Conservation (phyloP, 176 grass and related monocot species). For the Elymus sibiricus region DNA sequence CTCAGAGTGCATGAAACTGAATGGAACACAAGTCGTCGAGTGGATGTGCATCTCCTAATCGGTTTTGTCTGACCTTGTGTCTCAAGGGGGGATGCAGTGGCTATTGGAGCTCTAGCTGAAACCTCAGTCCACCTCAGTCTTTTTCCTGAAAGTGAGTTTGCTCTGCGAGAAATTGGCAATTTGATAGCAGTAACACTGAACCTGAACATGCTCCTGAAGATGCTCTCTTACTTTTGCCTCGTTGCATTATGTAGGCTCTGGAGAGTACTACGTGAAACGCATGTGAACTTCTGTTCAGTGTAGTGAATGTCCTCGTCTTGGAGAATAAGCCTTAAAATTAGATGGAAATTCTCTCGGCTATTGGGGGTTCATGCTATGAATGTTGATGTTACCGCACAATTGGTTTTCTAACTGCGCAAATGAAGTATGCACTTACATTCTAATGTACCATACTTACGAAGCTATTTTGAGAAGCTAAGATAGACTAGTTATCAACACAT, state of each 20-base stretch:
- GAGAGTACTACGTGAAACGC: conserved; percentile 1
- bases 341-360: conserved; percentile 6
- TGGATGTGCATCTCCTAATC: conserved; percentile 30
- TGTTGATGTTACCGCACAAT: neutral
- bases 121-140: conserved; percentile 26
- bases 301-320: conserved; percentile 11
- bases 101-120: conserved; percentile 38
- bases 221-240: conserved; percentile 23
- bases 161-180: conserved; percentile 24
- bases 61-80: conserved; percentile 39
- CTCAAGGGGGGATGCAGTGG: conserved; percentile 11
- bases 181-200: conserved; percentile 23
- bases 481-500: neutral
- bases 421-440: neutral
- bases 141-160: conserved; percentile 44
- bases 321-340: neutral
- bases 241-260: conserved; percentile 18
- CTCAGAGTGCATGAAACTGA: conserved; percentile 4
- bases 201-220: conserved; percentile 35
- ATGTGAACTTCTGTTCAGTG: neutral
- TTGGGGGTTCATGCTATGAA: neutral
- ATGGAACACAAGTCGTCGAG: conserved; percentile 12
- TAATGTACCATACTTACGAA: conserved; percentile 5
- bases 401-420: neutral
- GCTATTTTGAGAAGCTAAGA: conserved; percentile 1